phyloP scores from a whole-genome alignment of 1,284 basidiomycete genomes.

The Coniophora puteana region DNA sequence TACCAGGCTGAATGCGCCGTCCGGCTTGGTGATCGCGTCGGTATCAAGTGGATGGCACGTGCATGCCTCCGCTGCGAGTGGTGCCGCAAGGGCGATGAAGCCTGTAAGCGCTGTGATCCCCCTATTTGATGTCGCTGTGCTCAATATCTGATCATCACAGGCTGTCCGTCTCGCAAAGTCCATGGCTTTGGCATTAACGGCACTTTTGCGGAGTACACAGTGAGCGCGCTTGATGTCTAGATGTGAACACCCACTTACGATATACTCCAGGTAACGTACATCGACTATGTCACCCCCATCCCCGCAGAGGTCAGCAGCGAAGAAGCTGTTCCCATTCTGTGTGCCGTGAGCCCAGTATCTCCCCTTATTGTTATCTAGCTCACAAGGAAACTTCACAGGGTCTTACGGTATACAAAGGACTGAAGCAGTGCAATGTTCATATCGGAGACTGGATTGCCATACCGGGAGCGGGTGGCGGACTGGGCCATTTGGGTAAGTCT shows the following conservation, averaged over 20 bases:
- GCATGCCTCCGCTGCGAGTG: slow-evolving; percentile 71
- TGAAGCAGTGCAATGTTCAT: slow-evolving; percentile 67
- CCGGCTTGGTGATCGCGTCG: slow-evolving; percentile 77
- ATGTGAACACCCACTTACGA: background rate
- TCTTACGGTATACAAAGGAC: slow-evolving; percentile 79
- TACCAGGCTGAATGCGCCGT: slow-evolving; percentile 45
- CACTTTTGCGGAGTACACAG: slow-evolving; percentile 80
- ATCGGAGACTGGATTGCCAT: slow-evolving; percentile 83
- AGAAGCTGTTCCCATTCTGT: slow-evolving; percentile 80
- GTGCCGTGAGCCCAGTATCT: slow-evolving; percentile 49
- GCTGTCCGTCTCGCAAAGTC: slow-evolving; percentile 57
- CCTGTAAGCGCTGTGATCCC: slow-evolving; percentile 40
- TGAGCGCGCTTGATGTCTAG: slow-evolving; percentile 20
- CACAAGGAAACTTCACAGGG: slow-evolving; percentile 37
- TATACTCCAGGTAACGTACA: slow-evolving; percentile 48
- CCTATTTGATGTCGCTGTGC: slow-evolving; percentile 1
- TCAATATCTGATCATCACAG: slow-evolving; percentile 25
- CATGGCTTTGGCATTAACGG: slow-evolving; percentile 80
- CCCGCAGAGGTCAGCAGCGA: slow-evolving; percentile 63
- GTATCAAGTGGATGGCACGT: slow-evolving; percentile 84
- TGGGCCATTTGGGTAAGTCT: slow-evolving; percentile 59
- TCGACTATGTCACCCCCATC: slow-evolving; percentile 72
- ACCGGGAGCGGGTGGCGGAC: slow-evolving; percentile 75
- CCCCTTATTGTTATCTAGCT: background rate
- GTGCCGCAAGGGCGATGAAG: slow-evolving; percentile 72